Base-by-base conservation (phyloP, 805 yeast species). In the Starmerella tilneyi region DNA sequence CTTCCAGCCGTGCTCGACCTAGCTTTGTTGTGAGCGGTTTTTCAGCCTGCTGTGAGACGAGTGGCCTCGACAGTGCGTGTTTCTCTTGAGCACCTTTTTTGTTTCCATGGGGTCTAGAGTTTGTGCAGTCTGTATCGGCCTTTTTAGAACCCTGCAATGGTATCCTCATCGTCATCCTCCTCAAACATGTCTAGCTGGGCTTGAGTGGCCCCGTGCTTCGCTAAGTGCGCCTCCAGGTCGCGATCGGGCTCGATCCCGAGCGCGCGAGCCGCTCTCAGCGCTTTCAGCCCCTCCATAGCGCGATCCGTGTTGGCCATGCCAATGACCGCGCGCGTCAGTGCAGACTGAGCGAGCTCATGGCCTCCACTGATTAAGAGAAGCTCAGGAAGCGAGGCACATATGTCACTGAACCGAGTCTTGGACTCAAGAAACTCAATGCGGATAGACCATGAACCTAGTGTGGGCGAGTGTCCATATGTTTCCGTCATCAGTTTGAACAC, bases 121-220 rank as follows among this genome's bases (percentile, higher is more conserved):
- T n/a, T n/a, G n/a, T n/a, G n/a, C n/a, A 13, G 12, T 32, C 22
- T 9, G 8, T 8, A 12, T 5, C 6, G 9, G 12, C 19, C n/a
- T 5, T 9, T n/a, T 21, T 42, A 43, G n/a, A 39, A 41, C 20
- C 46, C 47, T n/a, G 43, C 28, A 3, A 47, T 20, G 12, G 21
- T 27, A 38, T 56, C 58, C 29, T 55, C 58, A 19, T 56, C 59
- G 28, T 56, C 60, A 29, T 55, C 59, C 26, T 55, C 59, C 21
- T 52, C 50, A 34, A 41, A 47, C 45, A 54, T 45, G 27, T 36
- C 42, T 20, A 50, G 44, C 41, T 55, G 58, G 42, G 51, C 53
- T 2, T 21, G 11, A 12, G 56, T 35, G 9, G 55, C 58, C 9
- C 56, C 55, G 4, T 37, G 44, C 22, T 31, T 28, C n/a, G 48